Conservation (phyloP, 2,329 filamentous ascomycete genomes). For the Arthrocladium fulminans region DNA sequence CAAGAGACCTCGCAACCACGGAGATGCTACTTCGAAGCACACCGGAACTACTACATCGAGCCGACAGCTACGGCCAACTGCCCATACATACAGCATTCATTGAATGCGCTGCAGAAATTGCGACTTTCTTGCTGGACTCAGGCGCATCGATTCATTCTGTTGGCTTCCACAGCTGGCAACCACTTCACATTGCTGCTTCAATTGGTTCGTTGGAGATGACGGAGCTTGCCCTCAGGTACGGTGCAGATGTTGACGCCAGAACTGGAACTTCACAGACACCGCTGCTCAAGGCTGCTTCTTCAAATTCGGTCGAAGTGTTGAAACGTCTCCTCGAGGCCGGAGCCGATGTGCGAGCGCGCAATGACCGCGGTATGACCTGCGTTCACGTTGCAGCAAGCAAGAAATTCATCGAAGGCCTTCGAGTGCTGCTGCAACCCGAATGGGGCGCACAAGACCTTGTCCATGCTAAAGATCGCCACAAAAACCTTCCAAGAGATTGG, state of each 20-base stretch:
- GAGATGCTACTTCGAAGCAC: slow-evolving; percentile 9
- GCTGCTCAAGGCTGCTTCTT: slow-evolving; percentile 20
- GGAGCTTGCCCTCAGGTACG: slow-evolving; percentile 14
- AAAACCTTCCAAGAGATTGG: slow-evolving; percentile 17
- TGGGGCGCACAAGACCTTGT: slow-evolving; percentile 24
- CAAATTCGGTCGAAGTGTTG: slow-evolving; percentile 16
- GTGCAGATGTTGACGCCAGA: slow-evolving; percentile 12
- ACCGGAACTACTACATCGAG: slow-evolving; percentile 9
- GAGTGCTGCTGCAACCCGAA: slow-evolving; percentile 27
- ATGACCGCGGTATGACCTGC: slow-evolving; percentile 29
- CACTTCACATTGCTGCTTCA: slow-evolving; percentile 22
- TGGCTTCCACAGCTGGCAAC: slow-evolving; percentile 20
- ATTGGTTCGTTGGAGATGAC: slow-evolving; percentile 18
- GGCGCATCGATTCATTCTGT: slow-evolving; percentile 17
- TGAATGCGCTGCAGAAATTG: slow-evolving; percentile 11
- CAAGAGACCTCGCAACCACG: slow-evolving; percentile 12
- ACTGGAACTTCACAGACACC: slow-evolving; percentile 18
- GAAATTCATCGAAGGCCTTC: slow-evolving; percentile 31
- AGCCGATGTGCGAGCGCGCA: slow-evolving; percentile 27
- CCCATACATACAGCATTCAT: slow-evolving; percentile 19
- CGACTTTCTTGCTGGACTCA: slow-evolving; percentile 17
- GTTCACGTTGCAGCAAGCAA: slow-evolving; percentile 35
- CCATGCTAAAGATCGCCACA: slow-evolving; percentile 21
- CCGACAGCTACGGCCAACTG: slow-evolving; percentile 18
- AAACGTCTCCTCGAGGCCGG: slow-evolving; percentile 30